Base-by-base conservation (phyloP, 2,329 filamentous ascomycete species). In the Fusarium udum region DNA sequence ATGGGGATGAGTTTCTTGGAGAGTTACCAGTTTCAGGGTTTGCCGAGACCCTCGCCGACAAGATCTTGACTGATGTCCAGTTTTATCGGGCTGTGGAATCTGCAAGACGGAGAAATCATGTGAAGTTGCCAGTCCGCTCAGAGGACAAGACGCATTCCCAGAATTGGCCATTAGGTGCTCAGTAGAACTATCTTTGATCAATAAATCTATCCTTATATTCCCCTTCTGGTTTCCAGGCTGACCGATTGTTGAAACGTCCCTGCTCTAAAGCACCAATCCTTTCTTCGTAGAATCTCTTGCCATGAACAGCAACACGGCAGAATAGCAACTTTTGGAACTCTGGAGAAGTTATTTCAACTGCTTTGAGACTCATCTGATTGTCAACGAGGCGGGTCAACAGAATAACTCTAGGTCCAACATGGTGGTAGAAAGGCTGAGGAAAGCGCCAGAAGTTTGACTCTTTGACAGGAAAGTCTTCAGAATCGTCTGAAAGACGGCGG, bases 261-360 rank as follows among this genome's bases (percentile, higher is more conserved):
- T 61, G 62, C 6, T 75, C 53, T 6, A 77, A 32, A 18, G 65
- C 37, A 20, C 58, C n/a, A 14, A 77, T 26, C 8, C 72, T 67
- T 26, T 74, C 68, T 18, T 56, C 63, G 32, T 77, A 77, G 16
- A 62, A 40, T 18, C 18, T 37, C 22, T 63, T 73, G 3, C 49
- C 49, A 32, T 78, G 75, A 8, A 78, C 69, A 8, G 59, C 37
- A n/a, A 75, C 40, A 16, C 74, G 67, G 24, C 69, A 77, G 56
- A 78, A 77, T 4, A 78, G 20, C 6, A 75, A 37, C 40, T 62
- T 71, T 45, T 63, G 62, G 52, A 77, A 78, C 39, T 70, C 72
- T 15, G n/a, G 28, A 15, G 58, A 31, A 9, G 60, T 51, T 18
- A 69, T 40, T 31, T 73, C 65, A 14, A 73, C 59, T 34, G 64